Evolutionary conservation across 805 yeast genomes (phyloP).

Genomic region (Candida hungchunana): DNA sequence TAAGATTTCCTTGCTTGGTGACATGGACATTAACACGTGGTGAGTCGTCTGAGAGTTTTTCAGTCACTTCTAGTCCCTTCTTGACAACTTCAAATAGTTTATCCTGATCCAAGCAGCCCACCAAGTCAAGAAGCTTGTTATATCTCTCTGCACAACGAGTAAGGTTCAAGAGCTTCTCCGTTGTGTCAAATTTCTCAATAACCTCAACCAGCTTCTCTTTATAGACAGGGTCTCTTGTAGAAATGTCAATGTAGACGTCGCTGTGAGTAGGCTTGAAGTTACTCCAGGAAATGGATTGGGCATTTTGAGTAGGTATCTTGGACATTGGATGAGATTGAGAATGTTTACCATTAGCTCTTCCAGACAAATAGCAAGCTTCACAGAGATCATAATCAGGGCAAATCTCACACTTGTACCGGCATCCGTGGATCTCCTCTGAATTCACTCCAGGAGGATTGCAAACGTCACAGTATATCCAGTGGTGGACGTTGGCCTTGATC

Average conservation of each 20-base stretch:
- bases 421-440: conserved; percentile 1
- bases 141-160: conserved; percentile 3
- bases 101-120: conserved; percentile 1
- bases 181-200: conserved; percentile 5
- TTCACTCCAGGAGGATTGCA: conserved; percentile 11
- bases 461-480: conserved; percentile 12
- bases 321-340: conserved; percentile 5
- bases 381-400: conserved; percentile 15
- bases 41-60: neutral
- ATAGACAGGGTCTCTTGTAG: conserved; percentile 1
- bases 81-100: conserved; percentile 1
- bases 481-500: conserved; percentile 3
- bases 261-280: neutral
- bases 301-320: neutral
- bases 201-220: conserved; percentile 1
- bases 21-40: conserved; percentile 7
- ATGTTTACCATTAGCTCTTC: neutral
- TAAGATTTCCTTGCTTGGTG: conserved; percentile 2
- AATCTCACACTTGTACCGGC: conserved; percentile 11
- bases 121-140: conserved; percentile 3
- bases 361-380: conserved; percentile 3
- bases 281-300: neutral
- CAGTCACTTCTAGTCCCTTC: neutral
- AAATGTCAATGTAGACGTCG: conserved; percentile 9
- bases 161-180: conserved; percentile 11